These are phyloP conservation scores for Penicillium canariense DNA, from an alignment of 495 filamentous ascomycete species.

Conservation along the genomic window DNA sequence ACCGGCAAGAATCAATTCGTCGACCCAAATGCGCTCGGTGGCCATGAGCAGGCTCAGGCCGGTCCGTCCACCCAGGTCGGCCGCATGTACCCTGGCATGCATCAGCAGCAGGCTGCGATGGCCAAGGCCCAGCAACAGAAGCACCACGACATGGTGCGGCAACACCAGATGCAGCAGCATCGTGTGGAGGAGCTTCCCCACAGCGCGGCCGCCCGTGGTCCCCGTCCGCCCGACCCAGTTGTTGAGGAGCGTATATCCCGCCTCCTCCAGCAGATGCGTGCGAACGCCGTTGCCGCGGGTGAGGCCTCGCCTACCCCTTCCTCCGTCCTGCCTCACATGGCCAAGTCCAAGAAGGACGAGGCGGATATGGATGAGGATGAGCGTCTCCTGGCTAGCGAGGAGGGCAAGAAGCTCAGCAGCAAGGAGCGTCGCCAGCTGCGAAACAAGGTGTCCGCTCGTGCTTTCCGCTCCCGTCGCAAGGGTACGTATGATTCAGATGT, in stretches of 20 bases:
- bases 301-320: slow-evolving; percentile 46
- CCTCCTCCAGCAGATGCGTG: slow-evolving; percentile 78
- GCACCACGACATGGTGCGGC: slow-evolving; percentile 62
- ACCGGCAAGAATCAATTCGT: slow-evolving; percentile 52
- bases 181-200: slow-evolving; percentile 29
- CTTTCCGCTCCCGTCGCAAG: slow-evolving; percentile 93
- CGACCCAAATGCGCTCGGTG: slow-evolving; percentile 68
- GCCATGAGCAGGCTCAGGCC: slow-evolving; percentile 49
- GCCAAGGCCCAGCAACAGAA: slow-evolving; percentile 72
- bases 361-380: slow-evolving; percentile 99
- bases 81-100: slow-evolving; percentile 84
- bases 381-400: slow-evolving; percentile 85
- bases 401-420: slow-evolving; percentile 94
- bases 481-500: slow-evolving; percentile 54
- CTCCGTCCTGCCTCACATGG: slow-evolving; percentile 44
- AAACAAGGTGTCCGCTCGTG: slow-evolving; percentile 97
- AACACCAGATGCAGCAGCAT: slow-evolving; percentile 51
- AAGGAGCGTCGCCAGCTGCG: slow-evolving; percentile 91
- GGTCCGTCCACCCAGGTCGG: slow-evolving; percentile 56
- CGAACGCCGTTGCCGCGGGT: slow-evolving; percentile 56
- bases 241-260: slow-evolving; percentile 85
- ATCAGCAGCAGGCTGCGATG: slow-evolving; percentile 81
- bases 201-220: slow-evolving; percentile 38
- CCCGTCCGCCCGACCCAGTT: slow-evolving; percentile 59
- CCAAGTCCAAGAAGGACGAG: slow-evolving; percentile 80